A percentile compares a stretch with the other conserved stretches of the same genome.
Conservation (phyloP, 768 basidiomycete genomes). For the Mycena metata region DNA sequence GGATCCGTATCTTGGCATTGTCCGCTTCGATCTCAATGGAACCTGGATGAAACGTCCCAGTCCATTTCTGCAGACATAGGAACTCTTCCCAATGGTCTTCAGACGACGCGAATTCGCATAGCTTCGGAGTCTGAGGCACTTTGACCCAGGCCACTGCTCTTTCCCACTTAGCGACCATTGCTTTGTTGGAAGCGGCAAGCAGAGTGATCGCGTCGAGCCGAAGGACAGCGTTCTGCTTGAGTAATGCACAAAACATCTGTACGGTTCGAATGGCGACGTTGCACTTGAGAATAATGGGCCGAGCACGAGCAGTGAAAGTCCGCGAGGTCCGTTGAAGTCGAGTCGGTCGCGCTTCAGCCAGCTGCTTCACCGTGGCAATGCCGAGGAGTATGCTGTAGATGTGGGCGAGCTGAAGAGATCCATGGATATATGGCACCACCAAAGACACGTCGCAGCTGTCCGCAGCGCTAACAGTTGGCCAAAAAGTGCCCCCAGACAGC, state of each 20-base stretch:
- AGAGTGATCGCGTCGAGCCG: conserved; percentile 58
- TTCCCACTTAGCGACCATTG: conserved; percentile 53
- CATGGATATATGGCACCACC: conserved; percentile 65
- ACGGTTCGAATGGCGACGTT: conserved; percentile 56
- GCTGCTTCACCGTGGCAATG: conserved; percentile 60
- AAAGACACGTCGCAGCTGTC: conserved; percentile 64
- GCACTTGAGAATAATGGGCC: conserved; percentile 42
- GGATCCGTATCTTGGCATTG: conserved; percentile 81
- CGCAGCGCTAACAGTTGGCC: conserved; percentile 38
- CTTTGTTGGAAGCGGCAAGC: conserved; percentile 40
- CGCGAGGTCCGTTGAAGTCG: conserved; percentile 32
- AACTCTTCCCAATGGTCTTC: conserved; percentile 83
- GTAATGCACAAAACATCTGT: conserved; percentile 63
- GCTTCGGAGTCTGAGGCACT: conserved; percentile 54
- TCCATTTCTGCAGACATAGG: conserved; percentile 68
- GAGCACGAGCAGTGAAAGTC: conserved; percentile 38
- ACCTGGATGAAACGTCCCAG: conserved; percentile 50
- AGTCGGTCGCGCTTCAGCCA: conserved; percentile 47
- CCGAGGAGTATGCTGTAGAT: conserved; percentile 80
- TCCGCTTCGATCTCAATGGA: conserved; percentile 69
- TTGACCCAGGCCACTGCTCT: conserved; percentile 71
- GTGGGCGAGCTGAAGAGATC: conserved; percentile 72
- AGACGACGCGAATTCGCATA: conserved; percentile 48
- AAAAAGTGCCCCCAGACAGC: conserved; percentile 36
- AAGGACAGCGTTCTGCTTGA: conserved; percentile 61